Evolutionary conservation across 192 early-diverging fungal species (phyloP), one percentile per base, ranked within the genome.

Genomic region (Entrophospora sp.): DNA sequence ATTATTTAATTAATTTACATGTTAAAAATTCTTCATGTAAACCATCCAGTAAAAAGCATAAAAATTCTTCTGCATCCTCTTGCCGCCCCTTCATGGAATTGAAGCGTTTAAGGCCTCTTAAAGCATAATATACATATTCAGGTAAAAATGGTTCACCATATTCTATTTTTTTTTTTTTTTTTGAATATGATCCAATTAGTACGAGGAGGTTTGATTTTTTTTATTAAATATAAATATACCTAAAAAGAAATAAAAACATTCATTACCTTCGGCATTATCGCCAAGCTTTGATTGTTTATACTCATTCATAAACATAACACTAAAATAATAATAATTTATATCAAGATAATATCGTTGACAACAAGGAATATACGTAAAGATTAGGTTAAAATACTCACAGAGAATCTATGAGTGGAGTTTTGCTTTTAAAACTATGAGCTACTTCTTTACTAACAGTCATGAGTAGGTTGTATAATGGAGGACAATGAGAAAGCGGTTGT

Each of bases 61-160:
- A 75, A 76, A 95, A 98, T 72, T 99, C 96, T 49, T 98, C 91
- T 2, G 95, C 93, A 67, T 99, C 97, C 67, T 99, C 94, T 72
- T 99, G 97, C 24, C 71, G 51, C 49, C 85, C 87, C 68, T 88
- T 87, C 69, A 90, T 78, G 1, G 90, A 87, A 38, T 94, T 85
- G 51, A 94, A 89, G 20, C 86, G 77, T 48, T 89, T 91, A 66
- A 83, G 79, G 14, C 84, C 79, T 52, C 88, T 78, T 31, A 99
- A 69, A 9, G 93, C 89, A 48, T 92, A 85, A 61, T 99, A 97
- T 12, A 99, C 91, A 73, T 90, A 89, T 58, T 94, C 94, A 0
- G 96, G 95, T 13, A 90, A 87, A 79, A 99, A 92, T 0, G 90
- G 79, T n/a, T 87, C 79, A 22, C 83, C 85, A 49, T 75, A 79